Percentiles rank a stretch among this genome's conserved stretches.
These are phyloP conservation scores for Ogataea wickerhamii DNA, from an alignment of 805 yeast genomes.

Conservation along the genomic window DNA sequence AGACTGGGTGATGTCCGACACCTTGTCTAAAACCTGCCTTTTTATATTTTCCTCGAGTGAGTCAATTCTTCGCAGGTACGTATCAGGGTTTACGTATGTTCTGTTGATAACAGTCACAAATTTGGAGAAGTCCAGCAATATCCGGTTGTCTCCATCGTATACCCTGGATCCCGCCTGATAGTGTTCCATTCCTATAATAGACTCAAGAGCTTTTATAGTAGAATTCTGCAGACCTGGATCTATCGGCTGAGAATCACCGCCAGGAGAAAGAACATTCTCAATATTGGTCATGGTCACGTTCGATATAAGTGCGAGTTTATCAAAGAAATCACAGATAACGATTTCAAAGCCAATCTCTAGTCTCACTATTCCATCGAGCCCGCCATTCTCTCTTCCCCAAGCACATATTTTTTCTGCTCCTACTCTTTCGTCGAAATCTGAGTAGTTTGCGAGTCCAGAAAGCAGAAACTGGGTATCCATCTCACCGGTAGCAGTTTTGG, in stretches of 20 bases:
- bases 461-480: constrained; percentile 55
- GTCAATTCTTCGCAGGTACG: constrained; percentile 40
- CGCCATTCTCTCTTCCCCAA: constrained; percentile 49
- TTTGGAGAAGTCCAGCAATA: constrained; percentile 49
- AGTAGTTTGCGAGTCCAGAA: constrained; percentile 32
- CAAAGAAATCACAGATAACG: constrained; percentile 55
- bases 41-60: constrained; percentile 35
- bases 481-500: constrained; percentile 52
- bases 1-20: constrained; percentile 29
- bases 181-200: constrained; percentile 42
- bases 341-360: constrained; percentile 61
- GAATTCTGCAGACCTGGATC: neutral
- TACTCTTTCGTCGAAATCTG: constrained; percentile 37
- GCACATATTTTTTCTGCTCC: constrained; percentile 51
- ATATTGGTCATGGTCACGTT: constrained; percentile 39
- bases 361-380: constrained; percentile 54
- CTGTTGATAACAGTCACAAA: constrained; percentile 51
- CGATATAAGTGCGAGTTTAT: constrained; percentile 44
- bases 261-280: neutral
- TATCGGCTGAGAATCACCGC: neutral
- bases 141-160: constrained; percentile 47
- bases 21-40: constrained; percentile 32
- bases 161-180: constrained; percentile 43
- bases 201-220: constrained; percentile 13
- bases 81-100: constrained; percentile 46